Base-by-base conservation (phyloP, 352 stramenopile species). In the Phytophthora pluvialis region DNA sequence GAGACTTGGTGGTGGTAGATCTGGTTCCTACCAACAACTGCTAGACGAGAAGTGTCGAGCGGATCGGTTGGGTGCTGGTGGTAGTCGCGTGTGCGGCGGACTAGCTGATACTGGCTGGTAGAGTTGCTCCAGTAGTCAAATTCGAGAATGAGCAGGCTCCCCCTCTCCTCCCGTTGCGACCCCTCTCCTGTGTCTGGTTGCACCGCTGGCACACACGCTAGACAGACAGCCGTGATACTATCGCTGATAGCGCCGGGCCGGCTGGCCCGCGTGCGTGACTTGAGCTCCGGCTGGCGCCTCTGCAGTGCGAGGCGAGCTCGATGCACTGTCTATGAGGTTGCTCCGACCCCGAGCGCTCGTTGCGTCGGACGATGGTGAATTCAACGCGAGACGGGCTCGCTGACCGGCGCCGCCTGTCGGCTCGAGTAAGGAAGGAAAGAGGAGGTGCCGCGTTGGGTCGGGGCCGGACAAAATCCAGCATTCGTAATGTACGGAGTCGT, bases 291-390 rank as follows among this genome's bases (percentile, higher is more conserved):
- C 50, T 68, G 45, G 61, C 49, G 32, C 46, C 59, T 70, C 29
- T 65, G 45, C 35, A 59, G 38, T 40, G 15, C 16, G 48, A 51
- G 43, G 26, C 58, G 15, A 60, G 21, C 46, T 64, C 15, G 11
- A 60, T 60, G 68, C 63, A 70, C 68, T 72, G 63, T 76, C 57
- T 76, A 72, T 72, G 53, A 53, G 33, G 60, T 75, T 68, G 56
- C 67, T 70, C 51, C 61, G 67, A 67, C 62, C 56, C 50, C 21
- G 6, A 52, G 21, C 13, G 33, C 32, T 54, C 54, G 51, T 52
- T 59, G 57, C 68, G 47, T 70, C 45, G 56, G 47, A 67, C 56
- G 46, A 63, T 53, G 55, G 38, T 13, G 43, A 70, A 70, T 57
- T 68, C 47, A 40, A 64, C 18, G 50, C 40, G 56, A 46, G 38